Percentiles rank a stretch among this genome's conserved stretches.
Conservation (phyloP, 352 stramenopile species). For the Aphanomyces cochlioides region DNA sequence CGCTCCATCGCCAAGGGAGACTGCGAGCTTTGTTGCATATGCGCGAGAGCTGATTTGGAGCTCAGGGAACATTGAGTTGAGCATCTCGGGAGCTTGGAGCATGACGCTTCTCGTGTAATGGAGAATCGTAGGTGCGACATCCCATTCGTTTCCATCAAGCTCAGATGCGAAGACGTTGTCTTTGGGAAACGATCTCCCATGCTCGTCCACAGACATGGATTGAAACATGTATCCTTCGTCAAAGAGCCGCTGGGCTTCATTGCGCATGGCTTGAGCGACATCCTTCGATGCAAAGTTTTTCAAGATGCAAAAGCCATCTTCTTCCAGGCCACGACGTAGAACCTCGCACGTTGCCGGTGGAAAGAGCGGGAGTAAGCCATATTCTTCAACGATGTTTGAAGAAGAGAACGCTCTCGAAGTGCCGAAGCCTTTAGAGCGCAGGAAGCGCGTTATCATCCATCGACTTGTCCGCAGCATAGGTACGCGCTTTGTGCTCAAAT, state of each 20-base stretch:
- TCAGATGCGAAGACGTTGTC: constrained; percentile 50
- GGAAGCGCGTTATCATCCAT: not conserved
- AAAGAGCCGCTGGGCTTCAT: constrained; percentile 45
- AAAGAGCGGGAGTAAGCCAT: constrained; percentile 48
- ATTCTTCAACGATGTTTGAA: constrained; percentile 32
- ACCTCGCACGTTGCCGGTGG: constrained; percentile 37
- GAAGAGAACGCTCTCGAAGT: not conserved
- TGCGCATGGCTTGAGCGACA: constrained; percentile 42
- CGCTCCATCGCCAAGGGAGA: constrained; percentile 47
- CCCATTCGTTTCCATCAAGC: constrained; percentile 49
- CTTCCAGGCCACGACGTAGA: constrained; percentile 41
- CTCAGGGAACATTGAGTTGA: constrained; percentile 49
- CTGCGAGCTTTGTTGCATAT: constrained; percentile 52
- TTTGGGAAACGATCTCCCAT: constrained; percentile 43
- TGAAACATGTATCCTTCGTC: constrained; percentile 52
- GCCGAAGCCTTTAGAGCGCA: not conserved
- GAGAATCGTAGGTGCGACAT: constrained; percentile 44
- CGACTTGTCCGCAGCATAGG: not conserved
- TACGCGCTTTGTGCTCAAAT: not conserved
- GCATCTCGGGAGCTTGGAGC: constrained; percentile 44
- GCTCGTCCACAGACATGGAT: constrained; percentile 46
- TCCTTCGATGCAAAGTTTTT: constrained; percentile 41
- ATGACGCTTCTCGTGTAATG: constrained; percentile 54
- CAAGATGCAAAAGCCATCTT: constrained; percentile 45
- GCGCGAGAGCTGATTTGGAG: constrained; percentile 44